Evolutionary conservation across 2,329 filamentous ascomycete species (phyloP).

Genomic region (Fusarium humuli): DNA sequence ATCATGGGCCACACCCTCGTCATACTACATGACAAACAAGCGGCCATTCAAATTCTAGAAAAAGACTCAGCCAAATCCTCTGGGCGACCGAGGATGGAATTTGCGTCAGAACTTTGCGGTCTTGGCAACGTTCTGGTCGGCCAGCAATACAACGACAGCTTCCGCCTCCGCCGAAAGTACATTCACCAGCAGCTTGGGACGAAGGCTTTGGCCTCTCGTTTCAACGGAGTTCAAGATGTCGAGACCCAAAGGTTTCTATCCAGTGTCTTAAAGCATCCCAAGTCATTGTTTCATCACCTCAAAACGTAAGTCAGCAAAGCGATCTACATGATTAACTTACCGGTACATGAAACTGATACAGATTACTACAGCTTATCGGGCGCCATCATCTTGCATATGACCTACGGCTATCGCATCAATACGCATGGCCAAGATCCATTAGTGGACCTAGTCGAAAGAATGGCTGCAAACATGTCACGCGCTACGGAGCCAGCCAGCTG

Average conservation of each 20-base stretch:
- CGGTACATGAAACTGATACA: too few relatives aligned
- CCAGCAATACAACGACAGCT: background rate
- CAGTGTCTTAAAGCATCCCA: background rate
- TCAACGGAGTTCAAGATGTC: background rate
- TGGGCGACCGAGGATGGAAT: constrained; percentile 36
- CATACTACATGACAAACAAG: constrained; percentile 33
- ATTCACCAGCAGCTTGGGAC: constrained; percentile 6
- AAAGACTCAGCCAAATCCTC: constrained; percentile 48
- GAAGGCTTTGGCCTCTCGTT: background rate
- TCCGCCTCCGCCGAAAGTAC: background rate
- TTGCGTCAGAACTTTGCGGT: constrained; percentile 1
- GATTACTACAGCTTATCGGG: background rate
- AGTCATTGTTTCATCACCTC: background rate
- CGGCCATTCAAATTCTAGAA: constrained; percentile 41
- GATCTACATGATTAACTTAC: background rate
- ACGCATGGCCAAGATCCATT: constrained; percentile 39
- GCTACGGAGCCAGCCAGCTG: background rate
- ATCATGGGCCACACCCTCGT: constrained; percentile 54
- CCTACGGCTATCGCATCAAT: constrained; percentile 47
- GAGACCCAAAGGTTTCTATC: background rate
- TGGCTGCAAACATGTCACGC: background rate
- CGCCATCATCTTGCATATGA: constrained; percentile 37
- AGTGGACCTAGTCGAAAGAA: constrained; percentile 34
- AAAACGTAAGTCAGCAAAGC: constrained; percentile 38
- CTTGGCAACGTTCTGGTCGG: background rate